A percentile compares a stretch with the other conserved stretches of the same genome.
Conservation (phyloP, 2,329 filamentous ascomycete genomes). For the Gremmenia infestans region DNA sequence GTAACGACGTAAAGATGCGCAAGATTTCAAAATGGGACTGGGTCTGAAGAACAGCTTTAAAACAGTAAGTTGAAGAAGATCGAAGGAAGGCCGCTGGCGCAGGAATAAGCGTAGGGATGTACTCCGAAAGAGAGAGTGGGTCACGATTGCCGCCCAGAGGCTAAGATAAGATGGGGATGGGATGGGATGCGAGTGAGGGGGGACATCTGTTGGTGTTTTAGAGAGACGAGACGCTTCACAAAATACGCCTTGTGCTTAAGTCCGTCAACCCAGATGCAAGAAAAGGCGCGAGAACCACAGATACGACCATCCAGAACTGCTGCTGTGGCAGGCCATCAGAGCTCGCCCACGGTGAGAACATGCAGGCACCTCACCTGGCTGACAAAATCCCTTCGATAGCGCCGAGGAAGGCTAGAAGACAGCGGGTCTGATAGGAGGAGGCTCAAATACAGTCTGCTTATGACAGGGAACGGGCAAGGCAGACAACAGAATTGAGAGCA, state of each 20-base stretch:
- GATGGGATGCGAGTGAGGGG: neutral
- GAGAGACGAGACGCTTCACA: neutral
- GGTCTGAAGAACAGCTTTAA: neutral
- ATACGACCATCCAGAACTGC: neutral
- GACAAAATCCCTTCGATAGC: neutral
- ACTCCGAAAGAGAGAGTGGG: neutral
- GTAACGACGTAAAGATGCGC: neutral
- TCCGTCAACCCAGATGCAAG: neutral
- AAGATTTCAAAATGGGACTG: neutral
- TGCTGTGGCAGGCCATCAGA: neutral
- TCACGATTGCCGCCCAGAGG: slow-evolving; percentile 12
- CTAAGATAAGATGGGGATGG: slow-evolving; percentile 16
- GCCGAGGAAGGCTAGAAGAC: neutral
- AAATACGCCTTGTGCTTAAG: slow-evolving; percentile 1
- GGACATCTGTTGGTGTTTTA: neutral
- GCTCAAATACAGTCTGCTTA: neutral
- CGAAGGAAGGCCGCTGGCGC: neutral
- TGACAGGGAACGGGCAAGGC: neutral
- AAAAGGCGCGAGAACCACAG: neutral
- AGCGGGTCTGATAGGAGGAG: neutral
- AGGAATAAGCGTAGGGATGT: neutral
- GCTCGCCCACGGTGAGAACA: neutral
- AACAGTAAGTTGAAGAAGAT: neutral
- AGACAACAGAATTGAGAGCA: neutral
- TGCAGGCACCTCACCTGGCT: neutral